Base-by-base conservation (phyloP, 371 early-diverging fungal genomes). In the Mortierella sp. region DNA sequence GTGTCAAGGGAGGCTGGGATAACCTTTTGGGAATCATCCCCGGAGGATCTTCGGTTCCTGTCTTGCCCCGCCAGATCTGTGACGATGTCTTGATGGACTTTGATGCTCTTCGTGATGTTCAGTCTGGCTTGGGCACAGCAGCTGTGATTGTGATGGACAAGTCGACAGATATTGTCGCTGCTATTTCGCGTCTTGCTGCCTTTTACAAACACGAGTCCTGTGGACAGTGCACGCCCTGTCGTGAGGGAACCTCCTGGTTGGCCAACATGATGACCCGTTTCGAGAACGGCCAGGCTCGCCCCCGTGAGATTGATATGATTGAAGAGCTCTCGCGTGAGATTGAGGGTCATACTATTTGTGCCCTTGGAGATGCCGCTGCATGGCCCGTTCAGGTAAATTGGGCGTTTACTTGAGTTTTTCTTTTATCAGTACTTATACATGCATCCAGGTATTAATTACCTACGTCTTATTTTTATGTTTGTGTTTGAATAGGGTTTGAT, bases 121-220 rank as follows among this genome's bases (percentile, higher is more conserved):
- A 97, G 87, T 97, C 97, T 80, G 98, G 98, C 76, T 92, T 99
- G 50, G 99, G 99, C 77, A 98, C 98, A 9, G 98, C 97, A 24
- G 99, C 97, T 65, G 96, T 99, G 55, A 98, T 99, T 90, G 99
- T 99, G 73, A 98, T 99, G 98, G 98, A 98, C 90, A 99, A 98
- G 92, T 95, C 95, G 74, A 97, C 97, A 60, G 99, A 97, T 85
- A 94, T 97, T 79, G 96, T 99, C 28, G 81, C 91, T 55, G 98
- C 97, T 77, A 99, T 99, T 88, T 95, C 97, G 11, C 95, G 99
- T 68, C 93, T 98, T 72, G 85, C 96, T 73, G 95, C 95, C 63
- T 99, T 99, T 90, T 99, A 98, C 92, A 92, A 96, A 85, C 99
- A 99, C 90, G 99, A 99, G 90, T 94, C 95, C 60, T 99, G 99